Evolutionary conservation across 2,329 filamentous ascomycete genomes (phyloP).

Genomic region (Dactylellina leptospora): DNA sequence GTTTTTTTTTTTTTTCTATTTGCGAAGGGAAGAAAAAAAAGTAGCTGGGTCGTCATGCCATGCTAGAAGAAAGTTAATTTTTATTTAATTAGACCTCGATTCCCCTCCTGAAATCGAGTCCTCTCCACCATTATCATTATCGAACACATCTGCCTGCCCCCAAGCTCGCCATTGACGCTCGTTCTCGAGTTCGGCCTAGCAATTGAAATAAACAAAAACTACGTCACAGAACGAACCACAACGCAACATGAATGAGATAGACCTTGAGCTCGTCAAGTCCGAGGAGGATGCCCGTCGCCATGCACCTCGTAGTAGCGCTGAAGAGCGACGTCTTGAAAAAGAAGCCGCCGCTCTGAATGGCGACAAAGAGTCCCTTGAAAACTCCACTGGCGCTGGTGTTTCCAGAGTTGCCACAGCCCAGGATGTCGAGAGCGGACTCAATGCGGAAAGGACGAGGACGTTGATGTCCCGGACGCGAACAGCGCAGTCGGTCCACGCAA

Average conservation of each 20-base stretch:
- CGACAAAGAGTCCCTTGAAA: slow-evolving; percentile 34
- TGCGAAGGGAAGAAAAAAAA: slow-evolving; percentile 35
- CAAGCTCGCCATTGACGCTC: not conserved
- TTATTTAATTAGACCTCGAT: slow-evolving; percentile 42
- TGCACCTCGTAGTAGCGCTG: too few relatives aligned
- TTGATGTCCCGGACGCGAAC: slow-evolving; percentile 42
- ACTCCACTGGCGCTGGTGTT: slow-evolving; percentile 22
- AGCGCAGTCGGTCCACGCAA: slow-evolving; percentile 43
- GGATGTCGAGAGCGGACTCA: slow-evolving; percentile 30
- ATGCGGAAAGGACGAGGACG: slow-evolving; percentile 35
- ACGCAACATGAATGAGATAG: slow-evolving; percentile 47
- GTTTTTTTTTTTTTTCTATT: slow-evolving; percentile 28
- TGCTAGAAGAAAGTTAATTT: not conserved
- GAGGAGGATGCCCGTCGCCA: slow-evolving; percentile 39
- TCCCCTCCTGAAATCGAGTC: slow-evolving; percentile 23
- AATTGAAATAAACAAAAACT: not conserved
- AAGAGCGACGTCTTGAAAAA: slow-evolving; percentile 25
- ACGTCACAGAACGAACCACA: slow-evolving; percentile 12
- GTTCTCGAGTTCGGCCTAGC: slow-evolving; percentile 14
- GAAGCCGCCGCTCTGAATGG: slow-evolving; percentile 28
- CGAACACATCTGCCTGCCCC: not conserved
- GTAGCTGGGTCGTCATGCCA: slow-evolving; percentile 1
- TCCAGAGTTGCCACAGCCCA: slow-evolving; percentile 30
- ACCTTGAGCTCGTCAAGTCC: slow-evolving; percentile 39
- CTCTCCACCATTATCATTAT: slow-evolving; percentile 13